A percentile compares a stretch with the other conserved stretches of the same genome.
phyloP scores from a whole-genome alignment of 306 rosid species.

The Quercus mongolica region DNA sequence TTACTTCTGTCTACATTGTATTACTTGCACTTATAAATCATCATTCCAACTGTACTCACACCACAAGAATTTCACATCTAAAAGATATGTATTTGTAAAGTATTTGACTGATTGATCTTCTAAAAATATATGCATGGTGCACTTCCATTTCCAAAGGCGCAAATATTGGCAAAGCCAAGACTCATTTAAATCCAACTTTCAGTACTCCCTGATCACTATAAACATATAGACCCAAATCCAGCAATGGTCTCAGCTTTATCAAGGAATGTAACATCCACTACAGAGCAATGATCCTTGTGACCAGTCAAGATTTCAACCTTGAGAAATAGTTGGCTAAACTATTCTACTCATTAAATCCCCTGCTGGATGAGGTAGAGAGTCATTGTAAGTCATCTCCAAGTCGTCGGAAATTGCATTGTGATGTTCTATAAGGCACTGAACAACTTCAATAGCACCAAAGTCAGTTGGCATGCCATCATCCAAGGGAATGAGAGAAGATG shows the following conservation, averaged over 20 bases:
- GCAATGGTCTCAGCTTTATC: not conserved
- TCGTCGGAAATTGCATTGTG: conserved; percentile 86
- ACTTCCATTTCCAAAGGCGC: not conserved
- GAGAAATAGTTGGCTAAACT: conserved; percentile 3
- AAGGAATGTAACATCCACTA: not conserved
- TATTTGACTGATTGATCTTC: not conserved
- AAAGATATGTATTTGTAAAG: not conserved
- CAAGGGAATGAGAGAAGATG: conserved; percentile 85
- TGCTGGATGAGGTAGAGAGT: not conserved
- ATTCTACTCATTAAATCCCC: conserved; percentile 18
- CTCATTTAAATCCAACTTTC: not conserved
- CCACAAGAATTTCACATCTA: not conserved
- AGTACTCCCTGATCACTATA: not conserved
- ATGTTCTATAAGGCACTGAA: conserved; percentile 92
- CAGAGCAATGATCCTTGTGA: not conserved
- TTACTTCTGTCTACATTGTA: no score
- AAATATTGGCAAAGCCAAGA: not conserved
- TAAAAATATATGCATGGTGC: not conserved
- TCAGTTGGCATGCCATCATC: conserved; percentile 81
- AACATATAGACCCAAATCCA: not conserved
- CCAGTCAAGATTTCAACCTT: conserved; percentile 9
- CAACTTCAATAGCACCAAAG: conserved; percentile 83
- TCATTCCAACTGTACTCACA: not conserved
- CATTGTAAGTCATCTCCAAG: conserved; percentile 65
- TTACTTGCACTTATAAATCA: not conserved